Evolutionary conservation across 345 rosid genomes (phyloP).

Genomic region (Eucalyptus regnans): DNA sequence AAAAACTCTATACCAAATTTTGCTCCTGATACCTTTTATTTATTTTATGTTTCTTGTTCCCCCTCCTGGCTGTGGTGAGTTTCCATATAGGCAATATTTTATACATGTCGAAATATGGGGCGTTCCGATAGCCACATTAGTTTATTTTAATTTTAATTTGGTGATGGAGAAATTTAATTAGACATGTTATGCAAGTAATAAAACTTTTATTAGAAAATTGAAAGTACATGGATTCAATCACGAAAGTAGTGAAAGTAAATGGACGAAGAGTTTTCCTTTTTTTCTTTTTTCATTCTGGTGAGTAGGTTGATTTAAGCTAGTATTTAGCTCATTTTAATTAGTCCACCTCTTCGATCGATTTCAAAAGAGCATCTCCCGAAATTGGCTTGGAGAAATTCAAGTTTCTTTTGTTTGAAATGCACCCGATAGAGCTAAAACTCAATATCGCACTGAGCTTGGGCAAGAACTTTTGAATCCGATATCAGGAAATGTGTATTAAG

Average conservation of each 20-base stretch:
- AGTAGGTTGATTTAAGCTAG: not conserved
- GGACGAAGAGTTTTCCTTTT: not conserved
- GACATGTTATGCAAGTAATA: not conserved
- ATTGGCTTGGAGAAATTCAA: not conserved
- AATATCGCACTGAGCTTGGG: not conserved
- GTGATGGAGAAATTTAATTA: not conserved
- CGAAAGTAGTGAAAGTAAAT: not conserved
- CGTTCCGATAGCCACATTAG: not conserved
- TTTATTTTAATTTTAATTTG: not conserved
- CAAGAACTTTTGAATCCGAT: not conserved
- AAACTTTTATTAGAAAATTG: not conserved
- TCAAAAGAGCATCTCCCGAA: not conserved
- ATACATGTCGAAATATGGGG: not conserved
- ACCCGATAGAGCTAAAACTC: not conserved
- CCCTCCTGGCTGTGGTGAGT: not conserved
- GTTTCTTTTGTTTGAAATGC: not conserved
- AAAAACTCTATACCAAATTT: accelerated
- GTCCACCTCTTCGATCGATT: not conserved
- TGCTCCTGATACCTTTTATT: not conserved
- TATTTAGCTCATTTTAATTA: not conserved
- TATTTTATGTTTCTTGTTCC: not conserved
- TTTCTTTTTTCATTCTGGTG: not conserved
- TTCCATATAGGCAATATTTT: not conserved
- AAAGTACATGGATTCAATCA: not conserved
- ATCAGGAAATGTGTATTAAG: not conserved